These are phyloP conservation scores for Sugiyamaella japonica DNA, from an alignment of 1,139 yeast genomes.

Conservation along the genomic window DNA sequence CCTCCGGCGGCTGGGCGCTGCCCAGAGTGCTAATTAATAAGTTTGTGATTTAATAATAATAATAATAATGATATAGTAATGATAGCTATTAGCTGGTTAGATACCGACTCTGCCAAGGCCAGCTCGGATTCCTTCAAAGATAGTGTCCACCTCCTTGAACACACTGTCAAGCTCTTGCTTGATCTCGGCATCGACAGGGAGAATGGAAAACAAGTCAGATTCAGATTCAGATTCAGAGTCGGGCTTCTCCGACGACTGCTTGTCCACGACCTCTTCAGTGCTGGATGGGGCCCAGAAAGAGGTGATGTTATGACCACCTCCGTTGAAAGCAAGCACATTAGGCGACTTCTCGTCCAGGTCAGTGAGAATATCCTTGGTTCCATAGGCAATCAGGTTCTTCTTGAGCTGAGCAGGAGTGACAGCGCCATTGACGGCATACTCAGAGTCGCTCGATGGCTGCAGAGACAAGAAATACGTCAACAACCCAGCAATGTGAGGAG, in stretches of 20 bases:
- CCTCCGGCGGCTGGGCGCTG: slow-evolving; percentile 1
- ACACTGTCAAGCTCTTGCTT: slow-evolving; percentile 29
- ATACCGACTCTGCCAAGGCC: slow-evolving; percentile 25
- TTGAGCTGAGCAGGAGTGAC: slow-evolving; percentile 85
- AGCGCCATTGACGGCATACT: slow-evolving; percentile 57
- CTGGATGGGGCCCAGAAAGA: slow-evolving; percentile 56
- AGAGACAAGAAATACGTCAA: slow-evolving; percentile 81
- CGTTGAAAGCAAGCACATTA: slow-evolving; percentile 86
- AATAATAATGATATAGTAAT: slow-evolving; percentile 17
- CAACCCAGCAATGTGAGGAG: slow-evolving; percentile 94
- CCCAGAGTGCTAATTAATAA: neutral
- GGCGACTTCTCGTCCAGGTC: slow-evolving; percentile 85
- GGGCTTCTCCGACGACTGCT: neutral
- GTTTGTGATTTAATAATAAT: slow-evolving; percentile 2
- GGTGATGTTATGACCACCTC: slow-evolving; percentile 81
- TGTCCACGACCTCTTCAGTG: neutral
- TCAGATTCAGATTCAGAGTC: slow-evolving; percentile 26
- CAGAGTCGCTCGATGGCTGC: slow-evolving; percentile 83
- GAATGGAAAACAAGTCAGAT: slow-evolving; percentile 23
- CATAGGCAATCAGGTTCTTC: slow-evolving; percentile 79
- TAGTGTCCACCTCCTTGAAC: slow-evolving; percentile 27
- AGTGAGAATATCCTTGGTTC: slow-evolving; percentile 65
- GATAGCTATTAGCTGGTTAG: neutral
- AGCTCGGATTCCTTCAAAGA: slow-evolving; percentile 30
- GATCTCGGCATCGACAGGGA: slow-evolving; percentile 31